Evolutionary conservation across 1,284 basidiomycete genomes (phyloP).

Genomic region (Cryptococcus deneoformans): DNA sequence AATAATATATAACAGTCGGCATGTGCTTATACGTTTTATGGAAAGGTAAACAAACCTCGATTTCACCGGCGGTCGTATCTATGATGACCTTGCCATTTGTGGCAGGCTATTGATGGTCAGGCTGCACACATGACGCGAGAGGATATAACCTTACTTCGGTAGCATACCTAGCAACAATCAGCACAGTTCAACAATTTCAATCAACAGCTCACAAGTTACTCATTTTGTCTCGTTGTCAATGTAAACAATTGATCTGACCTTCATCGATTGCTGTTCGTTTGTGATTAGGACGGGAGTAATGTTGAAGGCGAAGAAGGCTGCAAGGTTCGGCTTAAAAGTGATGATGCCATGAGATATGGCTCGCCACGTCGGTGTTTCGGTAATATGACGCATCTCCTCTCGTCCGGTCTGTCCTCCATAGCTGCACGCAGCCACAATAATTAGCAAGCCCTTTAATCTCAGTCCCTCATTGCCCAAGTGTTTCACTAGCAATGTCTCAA

Average conservation of each 20-base stretch:
- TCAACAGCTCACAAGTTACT: constrained; percentile 39
- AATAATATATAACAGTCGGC: background rate
- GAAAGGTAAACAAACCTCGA: constrained; percentile 56
- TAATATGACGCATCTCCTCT: too few relatives aligned
- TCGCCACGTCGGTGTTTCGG: constrained; percentile 3
- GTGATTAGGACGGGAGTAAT: background rate
- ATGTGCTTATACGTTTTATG: background rate
- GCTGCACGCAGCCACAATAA: background rate
- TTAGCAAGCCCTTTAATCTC: background rate
- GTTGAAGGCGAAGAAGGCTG: background rate
- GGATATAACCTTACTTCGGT: constrained; percentile 32
- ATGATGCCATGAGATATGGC: constrained; percentile 2
- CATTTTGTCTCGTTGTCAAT: constrained; percentile 5
- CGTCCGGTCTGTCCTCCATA: too few relatives aligned
- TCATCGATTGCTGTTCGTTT: too few relatives aligned
- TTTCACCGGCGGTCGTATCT: constrained; percentile 85
- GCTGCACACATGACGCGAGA: constrained; percentile 13
- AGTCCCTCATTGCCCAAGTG: background rate
- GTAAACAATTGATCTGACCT: too few relatives aligned
- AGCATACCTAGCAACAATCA: constrained; percentile 30
- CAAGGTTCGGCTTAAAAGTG: background rate
- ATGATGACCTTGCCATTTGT: constrained; percentile 83
- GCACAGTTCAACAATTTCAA: background rate
- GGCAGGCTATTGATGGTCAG: constrained; percentile 39
- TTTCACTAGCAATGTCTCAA: constrained; percentile 36